These are phyloP conservation scores for Diaporthe vexans DNA, from an alignment of 2,329 filamentous ascomycete species.

Conservation along the genomic window DNA sequence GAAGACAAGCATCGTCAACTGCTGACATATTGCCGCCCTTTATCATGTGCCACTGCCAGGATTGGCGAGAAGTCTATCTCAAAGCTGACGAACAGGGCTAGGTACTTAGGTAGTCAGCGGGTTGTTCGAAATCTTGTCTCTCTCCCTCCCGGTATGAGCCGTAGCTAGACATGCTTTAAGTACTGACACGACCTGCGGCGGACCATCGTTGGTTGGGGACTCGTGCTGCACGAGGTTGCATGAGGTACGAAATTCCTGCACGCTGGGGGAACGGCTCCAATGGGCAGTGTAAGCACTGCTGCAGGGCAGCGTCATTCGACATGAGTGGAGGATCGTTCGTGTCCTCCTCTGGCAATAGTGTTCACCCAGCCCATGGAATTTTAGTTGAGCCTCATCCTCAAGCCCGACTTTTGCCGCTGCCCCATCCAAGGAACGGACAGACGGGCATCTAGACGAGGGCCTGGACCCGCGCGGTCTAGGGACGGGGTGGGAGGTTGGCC, in stretches of 20 bases:
- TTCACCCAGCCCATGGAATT: slow-evolving; percentile 19
- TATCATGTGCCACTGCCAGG: slow-evolving; percentile 8
- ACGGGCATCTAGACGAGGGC: background rate
- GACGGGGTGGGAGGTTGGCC: slow-evolving; percentile 3
- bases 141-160: slow-evolving; percentile 12
- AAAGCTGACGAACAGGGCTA: background rate
- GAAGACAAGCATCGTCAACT: slow-evolving; percentile 3
- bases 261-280: slow-evolving; percentile 19
- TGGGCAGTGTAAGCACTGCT: slow-evolving; percentile 15
- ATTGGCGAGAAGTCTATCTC: background rate
- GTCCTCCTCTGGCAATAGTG: background rate
- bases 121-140: background rate
- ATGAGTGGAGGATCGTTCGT: slow-evolving; percentile 23
- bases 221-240: slow-evolving; percentile 17
- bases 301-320: slow-evolving; percentile 32
- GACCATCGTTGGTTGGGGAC: slow-evolving; percentile 5
- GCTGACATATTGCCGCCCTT: slow-evolving; percentile 11
- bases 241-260: slow-evolving; percentile 24
- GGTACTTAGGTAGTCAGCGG: background rate
- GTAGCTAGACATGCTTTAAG: background rate
- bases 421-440: background rate
- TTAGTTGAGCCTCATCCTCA: slow-evolving; percentile 34
- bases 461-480: background rate
- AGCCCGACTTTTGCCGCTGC: slow-evolving; percentile 24
- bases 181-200: background rate